Evolutionary conservation across 2,329 filamentous ascomycete species (phyloP).

Genomic region (Pseudogymnoascus sp.): DNA sequence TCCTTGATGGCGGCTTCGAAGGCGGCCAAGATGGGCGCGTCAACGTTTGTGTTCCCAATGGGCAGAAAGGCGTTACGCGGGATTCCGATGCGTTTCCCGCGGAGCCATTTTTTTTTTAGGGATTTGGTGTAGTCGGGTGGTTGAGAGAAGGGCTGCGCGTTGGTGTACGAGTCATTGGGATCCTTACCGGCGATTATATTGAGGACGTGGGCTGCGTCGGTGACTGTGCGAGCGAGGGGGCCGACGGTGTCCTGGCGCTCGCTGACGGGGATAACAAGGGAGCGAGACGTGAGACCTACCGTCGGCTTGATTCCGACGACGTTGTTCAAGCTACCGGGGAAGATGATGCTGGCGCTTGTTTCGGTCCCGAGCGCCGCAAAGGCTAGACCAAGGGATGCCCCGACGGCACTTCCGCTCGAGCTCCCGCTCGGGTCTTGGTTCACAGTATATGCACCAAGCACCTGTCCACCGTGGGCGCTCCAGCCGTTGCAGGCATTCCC

Average conservation of each 20-base stretch:
- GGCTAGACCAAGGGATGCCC: conserved; percentile 49
- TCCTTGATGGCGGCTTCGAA: conserved; percentile 48
- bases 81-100: conserved; percentile 54
- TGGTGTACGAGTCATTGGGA: conserved; percentile 54
- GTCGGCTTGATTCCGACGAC: conserved; percentile 60
- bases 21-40: conserved; percentile 37
- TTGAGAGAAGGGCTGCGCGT: conserved; percentile 44
- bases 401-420: conserved; percentile 54
- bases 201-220: conserved; percentile 55
- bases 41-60: conserved; percentile 21
- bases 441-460: conserved; percentile 50
- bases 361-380: conserved; percentile 53
- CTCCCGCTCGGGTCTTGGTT: conserved; percentile 54
- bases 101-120: conserved; percentile 43
- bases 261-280: conserved; percentile 58
- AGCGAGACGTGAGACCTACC: conserved; percentile 51
- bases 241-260: conserved; percentile 58
- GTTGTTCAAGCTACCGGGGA: conserved; percentile 45
- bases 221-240: conserved; percentile 54
- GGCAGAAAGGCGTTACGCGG: conserved; percentile 48
- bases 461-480: conserved; percentile 56
- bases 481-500: conserved; percentile 51
- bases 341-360: conserved; percentile 55
- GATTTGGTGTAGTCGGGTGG: conserved; percentile 54
- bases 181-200: conserved; percentile 56